These are phyloP conservation scores for Nyssa sinensis DNA, from an alignment of 148 eudicot species.

Conservation along the genomic window DNA sequence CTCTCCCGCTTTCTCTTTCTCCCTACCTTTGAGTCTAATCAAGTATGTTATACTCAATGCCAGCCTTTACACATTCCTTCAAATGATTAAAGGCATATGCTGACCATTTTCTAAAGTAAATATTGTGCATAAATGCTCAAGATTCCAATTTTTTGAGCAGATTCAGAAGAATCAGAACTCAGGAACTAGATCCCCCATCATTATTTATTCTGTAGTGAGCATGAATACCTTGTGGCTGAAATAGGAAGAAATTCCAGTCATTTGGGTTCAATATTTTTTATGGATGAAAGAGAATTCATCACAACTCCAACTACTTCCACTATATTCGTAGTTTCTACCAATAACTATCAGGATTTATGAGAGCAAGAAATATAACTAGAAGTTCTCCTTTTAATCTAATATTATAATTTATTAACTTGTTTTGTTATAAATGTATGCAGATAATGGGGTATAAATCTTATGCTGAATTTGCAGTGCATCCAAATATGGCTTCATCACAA, in stretches of 20 bases:
- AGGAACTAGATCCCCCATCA: neutral
- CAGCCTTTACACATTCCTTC: too few species aligned
- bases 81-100: too few species aligned
- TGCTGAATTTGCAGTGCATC: constrained; percentile 69
- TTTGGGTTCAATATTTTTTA: neutral
- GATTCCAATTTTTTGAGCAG: too few species aligned
- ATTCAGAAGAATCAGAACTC: too few species aligned
- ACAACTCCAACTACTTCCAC: neutral
- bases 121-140: neutral
- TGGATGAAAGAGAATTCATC: neutral
- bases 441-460: constrained; percentile 72
- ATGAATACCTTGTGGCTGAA: neutral
- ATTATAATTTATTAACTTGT: constrained; percentile 9
- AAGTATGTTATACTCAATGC: too few species aligned
- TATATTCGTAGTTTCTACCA: neutral
- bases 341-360: neutral
- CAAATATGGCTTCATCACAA: constrained; percentile 80
- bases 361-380: neutral
- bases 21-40: too few species aligned
- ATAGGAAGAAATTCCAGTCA: constrained; percentile 2
- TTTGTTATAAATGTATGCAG: constrained; percentile 39
- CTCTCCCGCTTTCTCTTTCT: too few species aligned
- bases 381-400: neutral
- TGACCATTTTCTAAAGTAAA: neutral
- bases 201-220: neutral